Evolutionary conservation across 2,329 filamentous ascomycete species (phyloP).

Genomic region (Pseudogymnoascus destructans): DNA sequence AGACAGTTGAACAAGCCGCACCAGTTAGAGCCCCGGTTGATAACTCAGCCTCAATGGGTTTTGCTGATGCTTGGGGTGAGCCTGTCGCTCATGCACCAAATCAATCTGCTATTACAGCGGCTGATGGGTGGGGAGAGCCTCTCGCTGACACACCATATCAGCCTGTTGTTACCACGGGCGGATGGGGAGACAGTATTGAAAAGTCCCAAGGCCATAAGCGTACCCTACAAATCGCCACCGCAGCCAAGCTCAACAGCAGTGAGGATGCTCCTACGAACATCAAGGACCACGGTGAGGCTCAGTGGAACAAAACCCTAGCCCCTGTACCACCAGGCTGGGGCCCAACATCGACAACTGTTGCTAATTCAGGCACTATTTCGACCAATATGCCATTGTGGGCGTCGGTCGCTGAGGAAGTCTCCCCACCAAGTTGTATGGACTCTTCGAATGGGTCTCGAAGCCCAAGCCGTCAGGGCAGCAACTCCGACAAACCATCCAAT

Average conservation of each 20-base stretch:
- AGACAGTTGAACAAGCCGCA: not conserved
- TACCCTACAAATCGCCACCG: not conserved
- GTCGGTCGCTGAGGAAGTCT: not conserved
- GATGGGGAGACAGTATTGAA: not conserved
- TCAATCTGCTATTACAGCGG: not conserved
- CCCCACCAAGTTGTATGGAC: not conserved
- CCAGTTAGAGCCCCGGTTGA: not conserved
- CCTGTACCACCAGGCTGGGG: not conserved
- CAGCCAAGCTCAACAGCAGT: not conserved
- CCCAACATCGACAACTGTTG: not conserved
- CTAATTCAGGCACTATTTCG: not conserved
- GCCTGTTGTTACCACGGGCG: not conserved
- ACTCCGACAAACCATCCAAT: not conserved
- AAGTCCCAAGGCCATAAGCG: not conserved
- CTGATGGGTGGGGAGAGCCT: not conserved
- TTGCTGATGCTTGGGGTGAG: not conserved
- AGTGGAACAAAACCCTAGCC: not conserved
- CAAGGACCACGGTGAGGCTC: not conserved
- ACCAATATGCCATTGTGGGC: not conserved
- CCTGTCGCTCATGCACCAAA: not conserved
- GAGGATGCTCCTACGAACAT: not conserved
- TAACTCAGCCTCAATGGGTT: not conserved
- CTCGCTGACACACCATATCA: not conserved
- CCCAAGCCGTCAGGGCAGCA: not conserved
- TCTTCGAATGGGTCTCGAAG: not conserved